phyloP scores from a whole-genome alignment of 352 stramenopile species.

The Phytophthora pini region DNA sequence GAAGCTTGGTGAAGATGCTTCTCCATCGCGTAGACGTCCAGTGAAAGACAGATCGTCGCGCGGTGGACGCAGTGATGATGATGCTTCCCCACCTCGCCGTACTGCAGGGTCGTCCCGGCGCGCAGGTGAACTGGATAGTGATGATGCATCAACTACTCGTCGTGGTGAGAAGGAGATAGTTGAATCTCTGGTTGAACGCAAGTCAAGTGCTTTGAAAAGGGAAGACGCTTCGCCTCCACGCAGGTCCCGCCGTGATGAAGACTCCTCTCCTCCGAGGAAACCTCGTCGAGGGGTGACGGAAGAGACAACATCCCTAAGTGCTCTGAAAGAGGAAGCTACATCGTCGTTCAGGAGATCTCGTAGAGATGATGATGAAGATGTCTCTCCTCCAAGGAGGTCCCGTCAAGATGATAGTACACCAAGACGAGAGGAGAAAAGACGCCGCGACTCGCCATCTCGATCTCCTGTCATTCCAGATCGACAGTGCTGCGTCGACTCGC shows the following conservation, averaged over 20 bases:
- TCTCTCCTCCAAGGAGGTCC: conserved; percentile 34
- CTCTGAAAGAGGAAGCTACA: conserved; percentile 15
- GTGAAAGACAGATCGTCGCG: conserved; percentile 1
- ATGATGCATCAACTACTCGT: conserved; percentile 30
- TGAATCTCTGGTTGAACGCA: no score
- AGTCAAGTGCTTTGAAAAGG: no score
- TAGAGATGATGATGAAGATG: conserved; percentile 27
- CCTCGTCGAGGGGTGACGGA: neutral
- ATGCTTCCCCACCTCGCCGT: conserved; percentile 26
- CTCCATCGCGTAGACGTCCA: conserved; percentile 15
- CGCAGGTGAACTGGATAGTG: conserved; percentile 8
- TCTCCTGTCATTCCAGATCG: conserved; percentile 22
- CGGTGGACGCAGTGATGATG: conserved; percentile 8
- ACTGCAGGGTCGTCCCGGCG: neutral
- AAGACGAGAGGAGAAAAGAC: conserved; percentile 10
- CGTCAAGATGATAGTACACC: conserved; percentile 13
- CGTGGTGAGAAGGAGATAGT: neutral
- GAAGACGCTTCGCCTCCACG: no score
- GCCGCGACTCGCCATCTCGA: conserved; percentile 5
- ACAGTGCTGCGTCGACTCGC: conserved; percentile 36
- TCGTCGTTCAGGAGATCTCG: conserved; percentile 27
- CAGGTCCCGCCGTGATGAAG: no score
- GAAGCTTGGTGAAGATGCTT: conserved; percentile 14
- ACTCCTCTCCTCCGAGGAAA: no score
- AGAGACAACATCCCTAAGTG: neutral